Base-by-base conservation (phyloP, 345 rosid genomes). In the Durio zibethinus region DNA sequence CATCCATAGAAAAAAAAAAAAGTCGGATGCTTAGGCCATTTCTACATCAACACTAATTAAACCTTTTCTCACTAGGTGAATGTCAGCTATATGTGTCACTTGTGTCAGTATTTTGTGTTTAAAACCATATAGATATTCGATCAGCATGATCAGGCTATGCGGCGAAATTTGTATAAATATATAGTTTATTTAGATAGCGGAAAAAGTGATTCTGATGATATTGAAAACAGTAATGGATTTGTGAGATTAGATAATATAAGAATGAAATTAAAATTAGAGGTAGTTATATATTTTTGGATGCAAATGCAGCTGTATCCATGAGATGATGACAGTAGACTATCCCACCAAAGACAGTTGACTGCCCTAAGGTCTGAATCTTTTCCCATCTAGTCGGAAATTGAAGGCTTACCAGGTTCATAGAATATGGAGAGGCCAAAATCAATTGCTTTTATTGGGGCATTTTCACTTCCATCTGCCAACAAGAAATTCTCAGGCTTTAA, bases 341-440 rank as follows among this genome's bases (percentile, higher is more conserved):
- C n/a, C n/a, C n/a, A n/a, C n/a, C n/a, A n/a, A n/a, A n/a, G n/a
- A n/a, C n/a, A n/a, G n/a, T n/a, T n/a, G n/a, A n/a, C n/a, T n/a
- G n/a, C n/a, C n/a, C n/a, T n/a, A n/a, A n/a, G n/a, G n/a, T n/a
- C n/a, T n/a, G n/a, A n/a, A n/a, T n/a, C n/a, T n/a, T n/a, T n/a
- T n/a, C n/a, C n/a, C n/a, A n/a, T n/a, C n/a, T n/a, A n/a, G n/a
- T n/a, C n/a, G n/a, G n/a, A n/a, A n/a, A n/a, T n/a, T n/a, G n/a
- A n/a, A n/a, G 31, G 78, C 38, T 43, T 76, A 93, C 98, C 96
- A 0, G 91, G 90, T 76, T 90, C 77, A 69, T 90, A 95, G 87
- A 89, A 92, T 62, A 91, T 93, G 71, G 99, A 95, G 81, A 95
- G 97, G 35, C 99, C 99, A 79, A 95, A 93, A 84, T 93, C 98